Evolutionary conservation across 2,329 filamentous ascomycete species (phyloP).

Genomic region (Fusarium graminum): DNA sequence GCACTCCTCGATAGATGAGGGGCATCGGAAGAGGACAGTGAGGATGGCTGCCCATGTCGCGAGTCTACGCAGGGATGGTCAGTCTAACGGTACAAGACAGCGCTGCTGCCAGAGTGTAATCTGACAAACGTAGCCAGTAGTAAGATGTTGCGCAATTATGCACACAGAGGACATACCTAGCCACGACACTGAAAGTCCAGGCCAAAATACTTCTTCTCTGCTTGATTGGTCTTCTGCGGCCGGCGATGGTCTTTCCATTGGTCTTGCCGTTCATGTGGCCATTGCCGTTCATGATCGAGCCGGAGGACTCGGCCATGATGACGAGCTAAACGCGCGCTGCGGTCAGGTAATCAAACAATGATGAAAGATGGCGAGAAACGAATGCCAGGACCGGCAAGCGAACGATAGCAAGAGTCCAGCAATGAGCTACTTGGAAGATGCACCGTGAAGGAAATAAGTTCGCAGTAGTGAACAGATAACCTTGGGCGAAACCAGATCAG

Average conservation of each 20-base stretch:
- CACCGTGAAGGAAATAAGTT: slow-evolving; percentile 19
- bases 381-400: slow-evolving; percentile 30
- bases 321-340: slow-evolving; percentile 35
- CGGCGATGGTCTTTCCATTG: slow-evolving; percentile 48
- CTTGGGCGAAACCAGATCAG: slow-evolving; percentile 28
- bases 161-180: slow-evolving; percentile 61
- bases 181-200: slow-evolving; percentile 62
- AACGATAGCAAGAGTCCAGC: slow-evolving; percentile 21
- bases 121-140: slow-evolving; percentile 6
- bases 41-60: slow-evolving; percentile 88
- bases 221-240: slow-evolving; percentile 43
- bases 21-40: slow-evolving; percentile 86
- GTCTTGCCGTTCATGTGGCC: slow-evolving; percentile 54
- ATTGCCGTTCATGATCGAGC: slow-evolving; percentile 55
- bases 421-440: slow-evolving; percentile 16
- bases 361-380: slow-evolving; percentile 20
- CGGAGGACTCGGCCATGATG: slow-evolving; percentile 55
- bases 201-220: slow-evolving; percentile 49
- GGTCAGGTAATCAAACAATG: slow-evolving; percentile 26
- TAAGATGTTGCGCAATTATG: slow-evolving; percentile 16
- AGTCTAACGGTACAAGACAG: background rate
- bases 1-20: slow-evolving; percentile 75
- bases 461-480: slow-evolving; percentile 27
- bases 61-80: slow-evolving; percentile 65
- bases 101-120: slow-evolving; percentile 17